Evolutionary conservation across 257 asterid species (phyloP), one percentile per base, ranked within the genome.

Genomic region (Eucommia ulmoides): DNA sequence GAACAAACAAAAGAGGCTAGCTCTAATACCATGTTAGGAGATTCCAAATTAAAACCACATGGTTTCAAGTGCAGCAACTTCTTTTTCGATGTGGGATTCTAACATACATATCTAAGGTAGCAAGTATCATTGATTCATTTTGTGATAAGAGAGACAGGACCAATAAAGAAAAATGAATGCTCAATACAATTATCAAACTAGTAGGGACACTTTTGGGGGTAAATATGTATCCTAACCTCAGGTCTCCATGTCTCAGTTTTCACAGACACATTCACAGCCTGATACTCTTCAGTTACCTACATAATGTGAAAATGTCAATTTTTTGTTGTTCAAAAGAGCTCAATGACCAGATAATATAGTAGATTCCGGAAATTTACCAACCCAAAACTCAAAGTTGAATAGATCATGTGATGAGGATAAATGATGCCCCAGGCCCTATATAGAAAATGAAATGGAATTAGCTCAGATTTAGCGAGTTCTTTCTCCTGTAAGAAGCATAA

Each of bases 331-430:
- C 60, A 53, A 24, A 53, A n/a, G 53, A 45, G 53, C 26, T 26
- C 23, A 44, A 54, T 19, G 6, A 22, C 15, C 20, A 46, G 41
- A 51, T 23, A 24, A 52, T 18, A 45, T 14, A 20, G 38, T 51
- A 56, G 63, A 52, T 16, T 41, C 56, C 47, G 29, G 21, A 46
- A 61, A 64, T 72, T 68, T 59, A 79, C 95, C 57, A 63, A 91
- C 99, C 99, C 99, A 91, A 71, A 91, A 91, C 73, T 91, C 99
- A 54, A 75, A 91, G 81, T 74, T 77, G 83, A 91, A 91, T 60
- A 86, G 77, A 81, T 86, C 97, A 33, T 91, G 99, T 33, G 75
- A 75, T 57, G 95, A 59, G 16, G 75, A 66, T 56, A 91, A 71
- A 65, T 86, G 99, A 72, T 57, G 76, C 76, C 97, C 77, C 73